A percentile compares a stretch with the other conserved stretches of the same genome.
These are phyloP conservation scores for Candida maltosa DNA, from an alignment of 805 yeast genomes.

Conservation along the genomic window DNA sequence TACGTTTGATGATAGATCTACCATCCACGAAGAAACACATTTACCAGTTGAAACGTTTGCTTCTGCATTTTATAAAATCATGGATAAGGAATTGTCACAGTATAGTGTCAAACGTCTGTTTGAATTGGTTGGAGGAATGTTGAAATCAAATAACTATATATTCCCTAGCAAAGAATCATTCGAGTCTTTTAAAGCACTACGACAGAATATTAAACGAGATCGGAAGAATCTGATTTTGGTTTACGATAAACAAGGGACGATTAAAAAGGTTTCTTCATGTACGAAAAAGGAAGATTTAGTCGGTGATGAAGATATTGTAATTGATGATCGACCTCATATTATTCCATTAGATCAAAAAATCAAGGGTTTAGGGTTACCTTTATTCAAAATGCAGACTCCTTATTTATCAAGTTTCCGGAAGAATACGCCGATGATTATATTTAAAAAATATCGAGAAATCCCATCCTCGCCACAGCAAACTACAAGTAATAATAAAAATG, in stretches of 20 bases:
- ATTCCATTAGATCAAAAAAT: conserved; percentile 28
- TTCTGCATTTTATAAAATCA: conserved; percentile 8
- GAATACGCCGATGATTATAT: conserved; percentile 30
- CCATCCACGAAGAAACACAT: conserved; percentile 14
- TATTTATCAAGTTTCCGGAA: conserved; percentile 34
- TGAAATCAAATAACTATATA: conserved; percentile 24
- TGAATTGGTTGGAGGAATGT: conserved; percentile 30
- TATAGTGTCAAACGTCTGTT: conserved; percentile 27
- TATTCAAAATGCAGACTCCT: conserved; percentile 33
- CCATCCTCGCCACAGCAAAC: conserved; percentile 19
- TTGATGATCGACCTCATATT: conserved; percentile 29
- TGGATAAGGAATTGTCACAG: conserved; percentile 17
- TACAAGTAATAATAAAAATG: conserved; percentile 5
- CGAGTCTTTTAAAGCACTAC: conserved; percentile 22
- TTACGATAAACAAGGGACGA: conserved; percentile 18
- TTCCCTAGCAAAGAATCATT: conserved; percentile 30
- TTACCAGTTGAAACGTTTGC: not conserved
- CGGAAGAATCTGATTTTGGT: conserved; percentile 18
- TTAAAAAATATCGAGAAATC: conserved; percentile 27
- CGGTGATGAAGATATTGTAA: conserved; percentile 7
- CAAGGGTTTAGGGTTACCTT: conserved; percentile 34
- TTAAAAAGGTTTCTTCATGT: conserved; percentile 11
- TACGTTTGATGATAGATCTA: conserved; percentile 2
- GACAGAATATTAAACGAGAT: conserved; percentile 17
- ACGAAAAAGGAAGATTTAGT: conserved; percentile 6